Percentiles rank a stretch among this genome's conserved stretches.
These are phyloP conservation scores for Penicillium janthinellum DNA, from an alignment of 2,329 filamentous ascomycete species.

Conservation along the genomic window DNA sequence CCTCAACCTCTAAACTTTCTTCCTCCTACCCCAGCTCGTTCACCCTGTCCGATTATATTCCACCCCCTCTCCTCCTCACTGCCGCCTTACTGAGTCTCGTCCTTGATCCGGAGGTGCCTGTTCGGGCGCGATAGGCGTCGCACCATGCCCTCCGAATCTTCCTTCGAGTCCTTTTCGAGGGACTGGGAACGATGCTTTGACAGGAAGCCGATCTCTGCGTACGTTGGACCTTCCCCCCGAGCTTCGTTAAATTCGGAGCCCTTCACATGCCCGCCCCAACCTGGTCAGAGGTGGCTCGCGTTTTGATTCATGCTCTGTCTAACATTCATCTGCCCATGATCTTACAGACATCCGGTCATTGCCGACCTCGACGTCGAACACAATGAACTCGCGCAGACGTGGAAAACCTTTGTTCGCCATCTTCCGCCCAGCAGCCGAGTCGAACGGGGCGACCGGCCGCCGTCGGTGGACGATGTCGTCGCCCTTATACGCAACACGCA, in stretches of 20 bases:
- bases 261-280: background rate
- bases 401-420: slow-evolving; percentile 38
- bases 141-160: slow-evolving; percentile 24
- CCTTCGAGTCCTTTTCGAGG: slow-evolving; percentile 2
- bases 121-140: slow-evolving; percentile 18
- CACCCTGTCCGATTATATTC: background rate
- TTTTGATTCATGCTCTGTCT: background rate
- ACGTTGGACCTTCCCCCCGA: slow-evolving; percentile 13
- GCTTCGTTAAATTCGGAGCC: background rate
- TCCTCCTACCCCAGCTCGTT: background rate
- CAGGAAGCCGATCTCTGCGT: slow-evolving; percentile 33
- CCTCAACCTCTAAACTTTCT: background rate
- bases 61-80: slow-evolving; percentile 3
- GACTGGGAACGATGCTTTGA: slow-evolving; percentile 34
- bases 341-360: slow-evolving; percentile 31
- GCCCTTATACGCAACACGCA: slow-evolving; percentile 32
- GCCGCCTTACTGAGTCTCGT: background rate
- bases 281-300: background rate
- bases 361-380: slow-evolving; percentile 42
- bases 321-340: slow-evolving; percentile 3
- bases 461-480: slow-evolving; percentile 33
- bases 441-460: slow-evolving; percentile 32
- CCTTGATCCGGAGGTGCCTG: slow-evolving; percentile 8
- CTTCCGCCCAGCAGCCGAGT: slow-evolving; percentile 33
- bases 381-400: slow-evolving; percentile 40